phyloP scores from a whole-genome alignment of 1,284 basidiomycete species.

The Cutaneotrichosporon sp. region DNA sequence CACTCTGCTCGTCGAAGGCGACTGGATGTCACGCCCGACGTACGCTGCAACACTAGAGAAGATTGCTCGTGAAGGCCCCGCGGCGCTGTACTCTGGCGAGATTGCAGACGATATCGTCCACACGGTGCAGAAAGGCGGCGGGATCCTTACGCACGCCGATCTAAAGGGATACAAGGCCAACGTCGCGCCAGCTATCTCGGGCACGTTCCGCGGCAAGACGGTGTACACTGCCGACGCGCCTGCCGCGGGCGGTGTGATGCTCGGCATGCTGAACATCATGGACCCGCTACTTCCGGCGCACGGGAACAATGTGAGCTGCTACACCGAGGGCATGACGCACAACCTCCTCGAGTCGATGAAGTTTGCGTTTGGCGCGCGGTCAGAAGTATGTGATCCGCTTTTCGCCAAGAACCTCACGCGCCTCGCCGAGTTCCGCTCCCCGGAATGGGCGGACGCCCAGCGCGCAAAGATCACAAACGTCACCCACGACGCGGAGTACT shows the following conservation, averaged over 20 bases:
- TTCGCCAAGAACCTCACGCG: conserved; percentile 52
- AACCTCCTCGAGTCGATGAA: conserved; percentile 52
- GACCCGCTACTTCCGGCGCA: conserved; percentile 20
- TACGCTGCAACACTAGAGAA: conserved; percentile 41
- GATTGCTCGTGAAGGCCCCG: conserved; percentile 40
- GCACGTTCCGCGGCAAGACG: conserved; percentile 67
- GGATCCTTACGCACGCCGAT: conserved; percentile 42
- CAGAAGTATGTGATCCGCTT: conserved; percentile 69
- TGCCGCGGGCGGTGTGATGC: conserved; percentile 50
- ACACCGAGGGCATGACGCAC: conserved; percentile 35
- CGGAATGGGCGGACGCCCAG: conserved; percentile 61
- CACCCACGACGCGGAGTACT: conserved; percentile 75
- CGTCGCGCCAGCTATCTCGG: conserved; percentile 67
- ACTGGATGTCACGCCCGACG: conserved; percentile 63
- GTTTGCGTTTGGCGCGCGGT: conserved; percentile 53
- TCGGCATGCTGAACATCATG: conserved; percentile 44
- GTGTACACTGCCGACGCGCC: conserved; percentile 81
- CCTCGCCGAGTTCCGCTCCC: conserved; percentile 65
- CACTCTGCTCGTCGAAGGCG: conserved; percentile 63
- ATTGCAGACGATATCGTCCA: conserved; percentile 43
- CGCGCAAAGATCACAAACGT: conserved; percentile 54
- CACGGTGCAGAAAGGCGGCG: conserved; percentile 34
- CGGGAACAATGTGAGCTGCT: conserved; percentile 2
- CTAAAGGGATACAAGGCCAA: conserved; percentile 58
- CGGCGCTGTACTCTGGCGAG: conserved; percentile 43